phyloP scores from a whole-genome alignment of 257 asterid species.

The Apocynum venetum region DNA sequence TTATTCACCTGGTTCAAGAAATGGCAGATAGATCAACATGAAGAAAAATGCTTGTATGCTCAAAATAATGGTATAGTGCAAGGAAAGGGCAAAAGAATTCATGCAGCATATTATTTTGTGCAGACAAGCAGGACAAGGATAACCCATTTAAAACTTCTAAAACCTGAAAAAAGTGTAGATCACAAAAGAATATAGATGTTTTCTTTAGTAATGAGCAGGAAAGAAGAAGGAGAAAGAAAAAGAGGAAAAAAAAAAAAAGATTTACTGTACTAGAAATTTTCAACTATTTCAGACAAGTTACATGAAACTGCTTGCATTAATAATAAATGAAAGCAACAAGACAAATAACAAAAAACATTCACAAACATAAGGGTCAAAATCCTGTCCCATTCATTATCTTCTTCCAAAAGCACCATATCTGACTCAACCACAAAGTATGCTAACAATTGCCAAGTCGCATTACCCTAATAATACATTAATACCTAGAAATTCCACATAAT shows the following conservation, averaged over 20 bases:
- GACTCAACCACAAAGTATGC: neutral
- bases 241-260: neutral
- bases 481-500: neutral
- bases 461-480: neutral
- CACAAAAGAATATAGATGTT: neutral
- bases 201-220: neutral
- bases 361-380: neutral
- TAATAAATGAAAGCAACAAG: neutral
- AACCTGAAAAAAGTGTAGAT: neutral
- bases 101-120: neutral
- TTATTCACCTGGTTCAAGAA: constrained; percentile 8
- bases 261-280: neutral
- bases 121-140: neutral
- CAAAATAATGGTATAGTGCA: neutral
- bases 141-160: neutral
- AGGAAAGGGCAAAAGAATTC: neutral
- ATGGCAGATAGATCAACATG: neutral
- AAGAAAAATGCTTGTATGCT: neutral
- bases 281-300: neutral
- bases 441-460: neutral
- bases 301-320: neutral
- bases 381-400: neutral
- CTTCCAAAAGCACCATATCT: neutral
- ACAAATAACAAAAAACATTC: neutral
- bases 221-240: neutral